A percentile compares a stretch with the other conserved stretches of the same genome.
Conservation (phyloP, 2,329 filamentous ascomycete genomes). For the Alternaria sp. region DNA sequence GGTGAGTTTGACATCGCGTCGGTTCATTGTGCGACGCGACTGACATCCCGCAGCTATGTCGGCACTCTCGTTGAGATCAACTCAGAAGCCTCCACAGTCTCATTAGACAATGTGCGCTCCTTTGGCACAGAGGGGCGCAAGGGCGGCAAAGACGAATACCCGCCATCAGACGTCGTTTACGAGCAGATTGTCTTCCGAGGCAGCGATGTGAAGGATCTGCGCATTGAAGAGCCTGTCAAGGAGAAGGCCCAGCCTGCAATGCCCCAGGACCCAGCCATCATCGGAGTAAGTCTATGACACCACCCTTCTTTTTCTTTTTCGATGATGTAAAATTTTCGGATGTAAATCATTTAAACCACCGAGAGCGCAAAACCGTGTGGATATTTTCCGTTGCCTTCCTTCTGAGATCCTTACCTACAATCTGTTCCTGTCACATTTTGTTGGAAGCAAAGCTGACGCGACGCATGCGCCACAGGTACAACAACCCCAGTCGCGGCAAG, state of each 20-base stretch:
- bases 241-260: constrained; percentile 77
- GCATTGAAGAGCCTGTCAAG: constrained; percentile 83
- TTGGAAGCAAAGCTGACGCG: constrained; percentile 32
- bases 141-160: constrained; percentile 81
- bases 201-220: constrained; percentile 97
- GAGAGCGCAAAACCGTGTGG: constrained; percentile 96
- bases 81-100: constrained; percentile 94
- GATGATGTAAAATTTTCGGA: constrained; percentile 96
- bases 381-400: constrained; percentile 99
- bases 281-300: constrained; percentile 78
- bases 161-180: constrained; percentile 86
- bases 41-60: constrained; percentile 74
- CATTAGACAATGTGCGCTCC: constrained; percentile 93
- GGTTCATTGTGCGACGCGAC: constrained; percentile 24
- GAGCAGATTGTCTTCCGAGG: constrained; percentile 99
- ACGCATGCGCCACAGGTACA: constrained; percentile 41
- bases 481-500: constrained; percentile 37
- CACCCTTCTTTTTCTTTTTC: constrained; percentile 42
- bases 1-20: constrained; percentile 64
- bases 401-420: constrained; percentile 70
- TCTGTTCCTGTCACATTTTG: constrained; percentile 21
- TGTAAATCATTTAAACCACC: constrained; percentile 87
- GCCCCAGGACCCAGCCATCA: constrained; percentile 94
- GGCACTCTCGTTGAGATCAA: constrained; percentile 98
- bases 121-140: constrained; percentile 93